A percentile compares a stretch with the other conserved stretches of the same genome.
Evolutionary conservation across 1,284 basidiomycete genomes (phyloP).

Genomic region (Peniophora sp.): DNA sequence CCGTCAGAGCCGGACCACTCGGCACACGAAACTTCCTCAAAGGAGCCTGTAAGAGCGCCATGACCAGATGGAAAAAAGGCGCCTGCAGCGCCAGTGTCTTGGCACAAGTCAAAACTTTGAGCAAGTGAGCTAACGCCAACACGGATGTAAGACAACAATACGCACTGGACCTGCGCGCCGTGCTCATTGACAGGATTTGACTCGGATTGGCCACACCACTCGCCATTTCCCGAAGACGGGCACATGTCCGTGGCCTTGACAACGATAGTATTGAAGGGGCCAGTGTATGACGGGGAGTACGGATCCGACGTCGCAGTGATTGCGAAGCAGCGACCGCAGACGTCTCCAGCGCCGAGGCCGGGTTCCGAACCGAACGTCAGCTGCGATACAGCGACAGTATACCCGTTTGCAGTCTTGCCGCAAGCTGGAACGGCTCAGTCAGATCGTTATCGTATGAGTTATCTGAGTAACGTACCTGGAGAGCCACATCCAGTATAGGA

Average conservation of each 20-base stretch:
- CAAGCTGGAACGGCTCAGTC: constrained; percentile 35
- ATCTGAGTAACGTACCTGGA: constrained; percentile 25
- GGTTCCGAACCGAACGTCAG: constrained; percentile 44
- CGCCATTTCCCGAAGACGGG: constrained; percentile 38
- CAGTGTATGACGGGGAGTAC: constrained; percentile 39
- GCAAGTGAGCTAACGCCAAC: neutral
- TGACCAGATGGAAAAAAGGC: constrained; percentile 52
- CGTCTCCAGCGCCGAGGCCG: constrained; percentile 47
- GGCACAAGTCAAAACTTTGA: constrained; percentile 50
- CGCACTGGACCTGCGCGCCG: constrained; percentile 41
- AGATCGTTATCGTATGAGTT: neutral
- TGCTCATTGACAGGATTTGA: constrained; percentile 35
- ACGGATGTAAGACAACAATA: neutral
- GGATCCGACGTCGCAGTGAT: constrained; percentile 44
- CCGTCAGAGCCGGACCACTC: constrained; percentile 49
- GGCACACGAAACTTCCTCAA: constrained; percentile 46
- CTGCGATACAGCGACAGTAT: constrained; percentile 49
- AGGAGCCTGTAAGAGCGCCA: constrained; percentile 43
- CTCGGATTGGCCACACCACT: constrained; percentile 46
- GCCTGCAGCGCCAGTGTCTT: constrained; percentile 43
- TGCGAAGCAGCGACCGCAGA: constrained; percentile 51
- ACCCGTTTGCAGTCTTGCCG: constrained; percentile 40
- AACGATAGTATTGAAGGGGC: constrained; percentile 46
- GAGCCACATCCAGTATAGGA: constrained; percentile 41
- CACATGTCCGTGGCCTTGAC: constrained; percentile 51